phyloP scores from a whole-genome alignment of 108 stramenopile species.

The Cyclotella cryptica region DNA sequence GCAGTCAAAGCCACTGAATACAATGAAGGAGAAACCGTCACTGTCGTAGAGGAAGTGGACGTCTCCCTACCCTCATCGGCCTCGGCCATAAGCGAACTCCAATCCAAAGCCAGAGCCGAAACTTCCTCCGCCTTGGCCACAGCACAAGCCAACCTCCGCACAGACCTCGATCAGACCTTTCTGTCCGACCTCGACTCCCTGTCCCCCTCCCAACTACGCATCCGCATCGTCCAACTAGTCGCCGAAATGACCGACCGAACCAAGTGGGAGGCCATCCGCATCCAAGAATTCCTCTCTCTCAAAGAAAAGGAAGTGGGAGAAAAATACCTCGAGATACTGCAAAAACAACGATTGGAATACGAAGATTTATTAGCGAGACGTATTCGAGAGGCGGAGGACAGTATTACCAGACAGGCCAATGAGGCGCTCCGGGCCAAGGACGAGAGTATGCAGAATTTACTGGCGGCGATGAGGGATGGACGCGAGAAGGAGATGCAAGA shows the following conservation, averaged over 20 bases:
- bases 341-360: conserved; percentile 81
- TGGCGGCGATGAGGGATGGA: conserved; percentile 62
- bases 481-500: conserved; percentile 57
- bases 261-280: conserved; percentile 87
- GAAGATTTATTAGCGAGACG: conserved; percentile 63
- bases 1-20: conserved; percentile 34
- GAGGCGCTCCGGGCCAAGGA: conserved; percentile 77
- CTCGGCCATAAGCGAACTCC: conserved; percentile 44
- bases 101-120: conserved; percentile 10
- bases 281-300: conserved; percentile 81
- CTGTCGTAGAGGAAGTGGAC: conserved; percentile 16
- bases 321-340: conserved; percentile 60
- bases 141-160: conserved; percentile 32
- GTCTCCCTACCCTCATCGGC: conserved; percentile 12
- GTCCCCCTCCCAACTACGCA: conserved; percentile 56
- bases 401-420: conserved; percentile 55
- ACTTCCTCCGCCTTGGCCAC: conserved; percentile 23
- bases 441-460: conserved; percentile 57
- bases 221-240: conserved; percentile 77
- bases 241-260: conserved; percentile 82
- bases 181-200: conserved; percentile 64
- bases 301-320: conserved; percentile 80
- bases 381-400: conserved; percentile 69
- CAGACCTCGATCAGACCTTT: conserved; percentile 56
- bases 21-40: conserved; percentile 26